Base-by-base conservation (phyloP, 139 green algal genomes). In the Klebsormidium nitens region DNA sequence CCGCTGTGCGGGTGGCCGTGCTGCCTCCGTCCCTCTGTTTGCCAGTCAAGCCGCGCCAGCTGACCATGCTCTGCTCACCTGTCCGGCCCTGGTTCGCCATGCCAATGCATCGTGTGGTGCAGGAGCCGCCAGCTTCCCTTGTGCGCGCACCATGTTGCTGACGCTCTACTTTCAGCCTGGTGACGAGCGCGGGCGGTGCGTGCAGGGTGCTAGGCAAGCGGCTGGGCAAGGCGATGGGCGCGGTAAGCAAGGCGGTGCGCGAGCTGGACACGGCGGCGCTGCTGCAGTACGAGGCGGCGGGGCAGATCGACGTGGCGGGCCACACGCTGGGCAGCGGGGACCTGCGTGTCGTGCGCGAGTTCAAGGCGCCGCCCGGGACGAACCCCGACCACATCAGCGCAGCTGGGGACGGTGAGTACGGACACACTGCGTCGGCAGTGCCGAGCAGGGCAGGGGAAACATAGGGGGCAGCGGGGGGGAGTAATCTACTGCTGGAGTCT, bases 201-300 rank as follows among this genome's bases (percentile, higher is more conserved):
- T n/a, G n/a, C n/a, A n/a, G n/a, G n/a, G 72, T 71, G 47, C 85
- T 99, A 44, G 94, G 91, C 58, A 91, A 91, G 84, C 66, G 82
- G 31, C 72, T 97, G 56, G 90, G 91, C 65, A 93, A 91, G 74
- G 64, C 48, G 11, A 92, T 98, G 85, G 81, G 57, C 2, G 65
- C 64, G 5, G 84, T 96, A 57, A 71, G 74, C 36, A 87, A 87
- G 75, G 85, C 61, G 1, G 69, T 93, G 29, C 87, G 90, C 78
- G 77, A 37, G 8, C 70, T 93, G 62, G 49, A 49, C 36, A 31
- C 61, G 3, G 81, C 79, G 35, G 67, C 88, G 42, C 85, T 97
- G 17, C 40, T 84, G 28, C 64, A 52, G 3, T 90, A 90, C 56
- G 83, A 97, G 76, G 36, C 38, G 39, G 62, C 39, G 23, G 85